Conservation (phyloP, 805 yeast species). For the Ogataea nonfermentans region DNA sequence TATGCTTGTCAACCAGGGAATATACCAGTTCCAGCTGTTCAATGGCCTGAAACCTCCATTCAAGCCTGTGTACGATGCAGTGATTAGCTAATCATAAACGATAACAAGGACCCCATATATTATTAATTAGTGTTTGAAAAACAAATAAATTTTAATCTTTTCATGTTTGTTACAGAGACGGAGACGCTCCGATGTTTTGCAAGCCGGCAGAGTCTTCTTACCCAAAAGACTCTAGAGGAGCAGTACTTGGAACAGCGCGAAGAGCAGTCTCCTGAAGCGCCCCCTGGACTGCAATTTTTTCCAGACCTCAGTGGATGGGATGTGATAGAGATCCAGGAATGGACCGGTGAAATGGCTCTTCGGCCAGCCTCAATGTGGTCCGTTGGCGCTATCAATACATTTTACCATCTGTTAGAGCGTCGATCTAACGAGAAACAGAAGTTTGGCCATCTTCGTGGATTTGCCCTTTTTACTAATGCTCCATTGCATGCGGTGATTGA, state of each 20-base stretch:
- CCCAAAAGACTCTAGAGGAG: slow-evolving; percentile 10
- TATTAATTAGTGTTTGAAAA: not conserved
- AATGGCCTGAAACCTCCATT: slow-evolving; percentile 67
- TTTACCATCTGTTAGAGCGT: slow-evolving; percentile 19
- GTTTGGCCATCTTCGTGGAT: slow-evolving; percentile 7
- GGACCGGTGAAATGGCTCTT: slow-evolving; percentile 16
- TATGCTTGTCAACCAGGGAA: slow-evolving; percentile 92
- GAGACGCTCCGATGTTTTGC: slow-evolving; percentile 4
- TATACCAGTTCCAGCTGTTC: slow-evolving; percentile 80
- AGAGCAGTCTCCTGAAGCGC: not conserved
- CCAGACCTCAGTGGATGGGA: slow-evolving; percentile 24
- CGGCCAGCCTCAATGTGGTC: slow-evolving; percentile 31
- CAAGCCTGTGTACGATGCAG: slow-evolving; percentile 59
- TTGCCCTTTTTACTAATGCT: slow-evolving; percentile 20
- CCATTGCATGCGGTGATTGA: slow-evolving; percentile 28
- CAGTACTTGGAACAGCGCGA: not conserved
- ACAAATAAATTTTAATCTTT: not conserved
- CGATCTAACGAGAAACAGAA: slow-evolving; percentile 15
- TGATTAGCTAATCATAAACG: slow-evolving; percentile 29
- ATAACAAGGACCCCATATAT: slow-evolving; percentile 2
- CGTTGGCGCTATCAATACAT: slow-evolving; percentile 18
- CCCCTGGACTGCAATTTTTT: slow-evolving; percentile 14
- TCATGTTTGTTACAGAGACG: slow-evolving; percentile 9
- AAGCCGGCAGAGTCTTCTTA: slow-evolving; percentile 1
- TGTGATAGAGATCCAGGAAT: slow-evolving; percentile 24